A percentile compares a stretch with the other conserved stretches of the same genome.
Evolutionary conservation across 2,329 filamentous ascomycete genomes (phyloP).

Genomic region (Elsinoe batatas): DNA sequence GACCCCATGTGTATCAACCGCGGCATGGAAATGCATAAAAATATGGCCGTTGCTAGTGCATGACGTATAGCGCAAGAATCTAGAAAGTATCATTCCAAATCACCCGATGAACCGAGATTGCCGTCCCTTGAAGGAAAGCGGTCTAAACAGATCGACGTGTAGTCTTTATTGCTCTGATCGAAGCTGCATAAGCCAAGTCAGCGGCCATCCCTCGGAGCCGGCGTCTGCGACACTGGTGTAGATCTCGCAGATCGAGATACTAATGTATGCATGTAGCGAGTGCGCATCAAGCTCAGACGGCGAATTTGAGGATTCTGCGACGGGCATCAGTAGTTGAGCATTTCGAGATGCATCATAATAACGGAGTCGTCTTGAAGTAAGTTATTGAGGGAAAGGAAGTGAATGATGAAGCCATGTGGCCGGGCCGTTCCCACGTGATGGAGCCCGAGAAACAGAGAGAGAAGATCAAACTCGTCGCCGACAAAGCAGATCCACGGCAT

Average conservation of each 20-base stretch:
- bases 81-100: not conserved
- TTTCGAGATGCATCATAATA: no score
- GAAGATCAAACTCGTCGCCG: not conserved
- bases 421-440: slow-evolving; percentile 1
- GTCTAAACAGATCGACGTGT: not conserved
- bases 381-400: no score
- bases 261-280: no score
- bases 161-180: not conserved
- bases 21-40: not conserved
- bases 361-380: no score
- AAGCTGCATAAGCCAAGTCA: no score
- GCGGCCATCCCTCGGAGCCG: no score
- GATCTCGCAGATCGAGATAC: no score
- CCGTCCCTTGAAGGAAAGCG: not conserved
- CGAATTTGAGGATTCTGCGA: no score
- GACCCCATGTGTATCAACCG: not conserved
- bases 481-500: not conserved
- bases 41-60: not conserved
- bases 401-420: not conserved
- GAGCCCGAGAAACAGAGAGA: not conserved
- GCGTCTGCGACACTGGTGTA: no score
- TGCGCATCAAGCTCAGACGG: no score
- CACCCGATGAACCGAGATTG: not conserved
- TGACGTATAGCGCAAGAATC: not conserved
- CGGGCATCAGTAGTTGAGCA: no score